phyloP scores from a whole-genome alignment of 371 early-diverging fungal species.

The Caulochytrium protostelioides region DNA sequence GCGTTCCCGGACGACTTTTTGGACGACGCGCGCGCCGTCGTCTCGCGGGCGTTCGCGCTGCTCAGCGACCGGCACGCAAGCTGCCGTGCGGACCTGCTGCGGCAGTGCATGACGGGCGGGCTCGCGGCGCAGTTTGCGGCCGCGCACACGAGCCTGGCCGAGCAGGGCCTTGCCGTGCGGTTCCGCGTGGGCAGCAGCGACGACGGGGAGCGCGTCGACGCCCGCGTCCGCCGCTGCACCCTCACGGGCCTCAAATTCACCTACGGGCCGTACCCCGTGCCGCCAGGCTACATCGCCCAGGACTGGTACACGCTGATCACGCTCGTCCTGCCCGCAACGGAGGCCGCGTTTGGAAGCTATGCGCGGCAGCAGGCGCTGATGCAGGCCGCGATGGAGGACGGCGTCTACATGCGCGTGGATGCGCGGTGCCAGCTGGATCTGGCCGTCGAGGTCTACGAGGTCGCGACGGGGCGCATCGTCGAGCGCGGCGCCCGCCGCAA shows the following conservation, averaged over 20 bases:
- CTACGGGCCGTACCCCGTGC: slow-evolving; percentile 18
- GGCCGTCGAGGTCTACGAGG: slow-evolving; percentile 4
- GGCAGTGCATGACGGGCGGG: slow-evolving; percentile 4
- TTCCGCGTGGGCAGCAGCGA: background rate
- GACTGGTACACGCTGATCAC: slow-evolving; percentile 14
- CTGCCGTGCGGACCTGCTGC: slow-evolving; percentile 1
- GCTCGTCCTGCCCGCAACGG: slow-evolving; percentile 10
- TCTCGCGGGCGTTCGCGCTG: slow-evolving; percentile 1
- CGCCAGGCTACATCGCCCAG: slow-evolving; percentile 12
- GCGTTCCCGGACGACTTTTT: slow-evolving; percentile 11
- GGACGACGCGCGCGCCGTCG: slow-evolving; percentile 7
- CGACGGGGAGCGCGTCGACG: background rate
- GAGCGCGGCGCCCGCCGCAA: slow-evolving; percentile 8
- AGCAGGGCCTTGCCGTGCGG: background rate
- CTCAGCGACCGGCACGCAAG: slow-evolving; percentile 5
- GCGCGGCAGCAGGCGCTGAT: slow-evolving; percentile 11
- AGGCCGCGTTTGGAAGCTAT: slow-evolving; percentile 6
- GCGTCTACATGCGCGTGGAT: slow-evolving; percentile 10
- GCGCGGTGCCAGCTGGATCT: slow-evolving; percentile 7
- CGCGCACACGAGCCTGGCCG: background rate
- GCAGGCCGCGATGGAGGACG: slow-evolving; percentile 11
- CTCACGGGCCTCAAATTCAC: slow-evolving; percentile 11
- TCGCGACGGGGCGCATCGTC: slow-evolving; percentile 5
- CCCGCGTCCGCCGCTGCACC: too few species aligned
- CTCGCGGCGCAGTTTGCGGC: slow-evolving; percentile 8